Percentiles rank a stretch among this genome's conserved stretches.
Evolutionary conservation across 805 yeast genomes (phyloP).

Genomic region (Hanseniaspora taiwanica): DNA sequence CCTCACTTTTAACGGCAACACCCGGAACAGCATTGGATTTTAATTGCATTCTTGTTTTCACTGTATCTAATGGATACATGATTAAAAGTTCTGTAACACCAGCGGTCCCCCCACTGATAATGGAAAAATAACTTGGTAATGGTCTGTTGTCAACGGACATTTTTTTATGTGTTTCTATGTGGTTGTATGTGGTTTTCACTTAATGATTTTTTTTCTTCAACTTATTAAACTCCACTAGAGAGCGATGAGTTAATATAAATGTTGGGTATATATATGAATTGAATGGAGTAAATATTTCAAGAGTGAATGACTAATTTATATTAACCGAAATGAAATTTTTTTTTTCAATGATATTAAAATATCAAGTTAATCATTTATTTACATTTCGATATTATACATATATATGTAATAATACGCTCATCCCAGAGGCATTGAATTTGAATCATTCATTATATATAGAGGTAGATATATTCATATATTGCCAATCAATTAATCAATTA

Average conservation of each 20-base stretch:
- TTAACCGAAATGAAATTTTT: too few relatives aligned
- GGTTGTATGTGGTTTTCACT: neutral
- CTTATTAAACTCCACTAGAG: too few relatives aligned
- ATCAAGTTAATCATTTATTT: too few relatives aligned
- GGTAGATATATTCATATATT: neutral
- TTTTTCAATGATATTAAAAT: too few relatives aligned
- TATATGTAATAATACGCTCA: too few relatives aligned
- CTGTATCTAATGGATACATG: constrained; percentile 95
- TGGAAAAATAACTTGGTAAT: constrained; percentile 88
- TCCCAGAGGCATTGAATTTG: too few relatives aligned
- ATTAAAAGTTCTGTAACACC: constrained; percentile 92
- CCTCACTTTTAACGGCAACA: constrained; percentile 10
- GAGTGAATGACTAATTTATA: too few relatives aligned
- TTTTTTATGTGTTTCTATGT: neutral
- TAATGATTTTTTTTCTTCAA: neutral
- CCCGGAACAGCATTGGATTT: constrained; percentile 31
- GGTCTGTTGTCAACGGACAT: constrained; percentile 20
- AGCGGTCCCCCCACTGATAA: constrained; percentile 85
- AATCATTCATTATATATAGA: neutral
- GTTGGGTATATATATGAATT: too few relatives aligned
- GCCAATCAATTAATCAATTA: neutral
- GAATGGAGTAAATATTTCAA: too few relatives aligned
- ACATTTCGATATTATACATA: too few relatives aligned
- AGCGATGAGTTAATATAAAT: too few relatives aligned
- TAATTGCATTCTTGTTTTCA: constrained; percentile 90